Evolutionary conservation across 176 grass and related monocot genomes (phyloP), one percentile per base, ranked within the genome.

Genomic region (Alloteropsis semialata): DNA sequence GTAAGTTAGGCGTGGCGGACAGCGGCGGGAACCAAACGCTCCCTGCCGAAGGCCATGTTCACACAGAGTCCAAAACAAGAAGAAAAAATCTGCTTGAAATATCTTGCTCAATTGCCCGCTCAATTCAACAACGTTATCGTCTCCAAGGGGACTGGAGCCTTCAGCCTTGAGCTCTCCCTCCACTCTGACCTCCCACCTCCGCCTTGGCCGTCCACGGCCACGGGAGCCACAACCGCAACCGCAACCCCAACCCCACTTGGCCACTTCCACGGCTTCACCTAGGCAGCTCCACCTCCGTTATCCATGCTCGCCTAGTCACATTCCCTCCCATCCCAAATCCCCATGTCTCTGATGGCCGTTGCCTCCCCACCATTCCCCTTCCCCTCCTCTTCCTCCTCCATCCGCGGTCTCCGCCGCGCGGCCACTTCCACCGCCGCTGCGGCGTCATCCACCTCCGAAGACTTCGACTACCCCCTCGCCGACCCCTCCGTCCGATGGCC

Each of bases 401-500:
- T 76, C 44, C 78, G 61, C 80, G 75, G 79, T 37, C 39, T 84
- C 83, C 80, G 88, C 45, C 86, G 76, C 5, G 60, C 78, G 36
- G n/a, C 61, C 37, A 38, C 82, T 37, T 39, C 38, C 64, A 12
- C 75, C 17, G 5, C 81, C 37, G 5, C 81, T 36, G 6, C 87
- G 32, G 33, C 80, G 3, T 25, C 80, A 53, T 84, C 95, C 0
- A 5, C 86, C 29, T 51, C 28, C 32, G 69, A 72, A 0, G 88
- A 91, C 30, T 95, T 98, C 82, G 86, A 98, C 29, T 95, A 95
- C 82, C 86, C 92, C 33, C 88, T 90, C 48, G 95, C 95, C 21
- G 95, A 98, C 75, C 90, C 92, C 21, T 90, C 88, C 60, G 8
- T 95, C 22, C 96, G 96, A 28, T 98, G 96, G 92, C 92, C 96